Evolutionary conservation across 164 flowering plant genomes (phyloP).

Genomic region (Magnolia changhungtana): DNA sequence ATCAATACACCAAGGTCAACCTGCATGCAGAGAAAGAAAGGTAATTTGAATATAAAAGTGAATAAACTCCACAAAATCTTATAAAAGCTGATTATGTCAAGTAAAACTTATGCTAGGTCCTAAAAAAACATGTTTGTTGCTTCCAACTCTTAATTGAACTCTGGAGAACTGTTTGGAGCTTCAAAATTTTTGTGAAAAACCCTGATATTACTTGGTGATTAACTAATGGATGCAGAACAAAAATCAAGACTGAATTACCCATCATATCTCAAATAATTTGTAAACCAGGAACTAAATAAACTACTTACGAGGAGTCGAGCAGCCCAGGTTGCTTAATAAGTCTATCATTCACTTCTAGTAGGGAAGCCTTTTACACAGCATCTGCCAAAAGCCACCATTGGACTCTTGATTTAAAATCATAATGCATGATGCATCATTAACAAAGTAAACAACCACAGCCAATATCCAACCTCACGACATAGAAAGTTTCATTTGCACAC

Average conservation of each 20-base stretch:
- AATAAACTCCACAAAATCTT: too few species aligned
- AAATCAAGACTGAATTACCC: neutral
- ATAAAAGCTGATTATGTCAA: too few species aligned
- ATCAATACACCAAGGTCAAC: too few species aligned
- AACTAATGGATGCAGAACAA: neutral
- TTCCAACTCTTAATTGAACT: too few species aligned
- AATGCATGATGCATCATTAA: neutral
- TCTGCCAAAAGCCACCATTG: constrained; percentile 39
- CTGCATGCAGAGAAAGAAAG: too few species aligned
- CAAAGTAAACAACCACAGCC: neutral
- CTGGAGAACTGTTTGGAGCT: too few species aligned
- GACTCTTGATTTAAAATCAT: neutral
- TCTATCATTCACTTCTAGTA: constrained; percentile 87
- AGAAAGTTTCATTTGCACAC: constrained; percentile 43
- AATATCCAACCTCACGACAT: constrained; percentile 64
- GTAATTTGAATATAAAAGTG: too few species aligned
- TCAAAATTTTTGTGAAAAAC: too few species aligned
- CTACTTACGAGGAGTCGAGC: constrained; percentile 63
- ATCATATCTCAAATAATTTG: neutral
- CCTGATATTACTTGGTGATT: too few species aligned
- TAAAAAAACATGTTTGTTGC: too few species aligned
- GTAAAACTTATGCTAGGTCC: too few species aligned
- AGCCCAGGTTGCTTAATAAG: constrained; percentile 69
- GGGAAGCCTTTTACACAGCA: constrained; percentile 93
- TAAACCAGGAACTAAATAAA: neutral